Base-by-base conservation (phyloP, 78 protist genomes). In the Polysphondylium violaceum region DNA sequence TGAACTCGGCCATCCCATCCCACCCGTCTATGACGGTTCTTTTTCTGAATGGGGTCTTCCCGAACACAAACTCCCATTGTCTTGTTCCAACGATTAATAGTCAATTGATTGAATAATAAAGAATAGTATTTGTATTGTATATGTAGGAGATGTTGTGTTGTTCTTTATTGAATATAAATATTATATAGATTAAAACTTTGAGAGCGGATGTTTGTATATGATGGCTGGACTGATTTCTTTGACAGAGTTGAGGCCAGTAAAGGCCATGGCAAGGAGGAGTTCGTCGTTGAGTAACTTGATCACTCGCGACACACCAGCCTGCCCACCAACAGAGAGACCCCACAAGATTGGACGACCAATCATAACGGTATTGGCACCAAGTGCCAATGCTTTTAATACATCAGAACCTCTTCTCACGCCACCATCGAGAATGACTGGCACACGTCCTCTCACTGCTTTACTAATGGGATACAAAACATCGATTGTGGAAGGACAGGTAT, bases 341-440 rank as follows among this genome's bases (percentile, higher is more conserved):
- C 95, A 96, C 19, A 94, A 51, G 11, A 77, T 63, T 0, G 97
- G 97, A 9, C 96, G 21, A 25, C 96, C 97, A 23, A 96, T 60
- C 64, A 87, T 63, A 31, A 94, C 93, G 0, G 93, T 94, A 8
- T 65, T 25, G 3, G 96, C 97, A 63, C 95, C 95, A 11, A 44
- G 47, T n/a, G 85, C 74, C 59, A 94, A 59, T 16, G 97, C 97
- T 38, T 94, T 96, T 36, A 96, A 58, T 16, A 94, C 76, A 69
- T 94, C 98, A 0, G 96, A 86, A 53, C 98, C 96, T 38, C 98
- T 16, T 27, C 98, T 76, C 23, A 96, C 71, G 21, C 98, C 98
- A 35, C 98, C 96, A 69, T 96, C 98, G 27, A 96, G 35, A 44
- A 76, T 58, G 2, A 96, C 86, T 6, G 94, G 94, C 33, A 67